phyloP scores from a whole-genome alignment of 192 early-diverging fungal genomes.

The Coemansia sp. region DNA sequence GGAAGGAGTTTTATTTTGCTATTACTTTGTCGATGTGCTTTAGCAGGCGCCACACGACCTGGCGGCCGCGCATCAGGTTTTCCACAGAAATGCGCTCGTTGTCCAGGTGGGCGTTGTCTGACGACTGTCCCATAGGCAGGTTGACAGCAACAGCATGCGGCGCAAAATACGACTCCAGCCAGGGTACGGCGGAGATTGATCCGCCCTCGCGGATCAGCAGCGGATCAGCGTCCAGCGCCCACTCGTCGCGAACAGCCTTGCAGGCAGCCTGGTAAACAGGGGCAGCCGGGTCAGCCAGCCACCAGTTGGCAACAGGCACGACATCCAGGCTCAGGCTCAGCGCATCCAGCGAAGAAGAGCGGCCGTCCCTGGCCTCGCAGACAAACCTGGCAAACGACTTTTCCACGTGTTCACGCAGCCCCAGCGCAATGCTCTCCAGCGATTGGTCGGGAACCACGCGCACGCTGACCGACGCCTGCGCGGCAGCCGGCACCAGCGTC shows the following conservation, averaged over 20 bases:
- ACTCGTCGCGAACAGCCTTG: conserved; percentile 55
- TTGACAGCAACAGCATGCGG: conserved; percentile 63
- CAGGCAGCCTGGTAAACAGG: conserved; percentile 69
- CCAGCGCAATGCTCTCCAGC: conserved; percentile 58
- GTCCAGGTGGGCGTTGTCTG: conserved; percentile 75
- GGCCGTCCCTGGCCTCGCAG: background rate
- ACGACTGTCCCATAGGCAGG: conserved; percentile 76
- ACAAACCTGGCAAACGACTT: too few relatives aligned
- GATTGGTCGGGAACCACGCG: conserved; percentile 74
- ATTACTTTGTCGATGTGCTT: conserved; percentile 26
- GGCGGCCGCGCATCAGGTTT: conserved; percentile 65
- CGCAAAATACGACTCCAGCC: conserved; percentile 64
- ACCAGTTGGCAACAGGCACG: conserved; percentile 66
- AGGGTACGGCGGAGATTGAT: conserved; percentile 71
- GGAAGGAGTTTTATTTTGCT: background rate
- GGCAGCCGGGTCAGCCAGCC: conserved; percentile 67
- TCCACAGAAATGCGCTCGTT: conserved; percentile 71
- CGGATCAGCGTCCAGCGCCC: conserved; percentile 49
- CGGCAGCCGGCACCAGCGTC: conserved; percentile 67
- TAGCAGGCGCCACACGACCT: conserved; percentile 59
- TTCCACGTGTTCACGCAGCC: conserved; percentile 60
- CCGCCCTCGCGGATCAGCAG: conserved; percentile 76
- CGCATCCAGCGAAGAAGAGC: conserved; percentile 6
- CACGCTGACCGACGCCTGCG: conserved; percentile 68
- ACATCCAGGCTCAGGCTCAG: conserved; percentile 57